A percentile compares a stretch with the other conserved stretches of the same genome.
Conservation (phyloP, 768 basidiomycete genomes). For the Trametes maxima region DNA sequence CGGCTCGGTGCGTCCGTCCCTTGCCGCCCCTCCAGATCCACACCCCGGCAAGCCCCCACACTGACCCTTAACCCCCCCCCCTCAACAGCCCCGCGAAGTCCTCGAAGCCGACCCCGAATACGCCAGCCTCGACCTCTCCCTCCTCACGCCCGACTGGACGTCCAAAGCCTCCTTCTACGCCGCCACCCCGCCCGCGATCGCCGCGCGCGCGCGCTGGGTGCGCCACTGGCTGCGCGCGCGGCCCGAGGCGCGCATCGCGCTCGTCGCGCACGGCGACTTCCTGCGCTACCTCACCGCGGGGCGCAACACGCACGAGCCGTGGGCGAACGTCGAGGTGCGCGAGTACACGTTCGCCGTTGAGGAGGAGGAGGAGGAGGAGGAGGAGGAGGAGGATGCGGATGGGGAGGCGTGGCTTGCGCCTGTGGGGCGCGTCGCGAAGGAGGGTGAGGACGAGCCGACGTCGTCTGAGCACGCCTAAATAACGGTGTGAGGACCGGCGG, state of each 20-base stretch:
- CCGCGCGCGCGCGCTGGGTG: conserved; percentile 31
- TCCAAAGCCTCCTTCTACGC: conserved; percentile 32
- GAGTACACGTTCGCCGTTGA: conserved; percentile 30
- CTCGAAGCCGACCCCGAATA: conserved; percentile 34
- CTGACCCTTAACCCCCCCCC: background rate
- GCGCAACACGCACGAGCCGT: conserved; percentile 26
- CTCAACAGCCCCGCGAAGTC: conserved; percentile 26
- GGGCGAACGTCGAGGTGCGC: conserved; percentile 34
- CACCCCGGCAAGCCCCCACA: background rate
- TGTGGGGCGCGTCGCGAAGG: conserved; percentile 24
- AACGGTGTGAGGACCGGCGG: background rate
- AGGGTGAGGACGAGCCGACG: conserved; percentile 30
- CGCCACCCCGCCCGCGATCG: conserved; percentile 17
- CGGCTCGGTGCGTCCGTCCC: conserved; percentile 28
- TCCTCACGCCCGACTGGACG: conserved; percentile 33
- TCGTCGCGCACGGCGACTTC: conserved; percentile 32
- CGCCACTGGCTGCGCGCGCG: conserved; percentile 32
- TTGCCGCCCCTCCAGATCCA: background rate
- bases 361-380: conserved; percentile 26
- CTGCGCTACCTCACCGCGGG: conserved; percentile 32
- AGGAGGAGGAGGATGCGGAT: conserved; percentile 24
- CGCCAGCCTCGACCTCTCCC: conserved; percentile 32
- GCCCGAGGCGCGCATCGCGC: conserved; percentile 31
- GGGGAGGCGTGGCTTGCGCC: conserved; percentile 30
- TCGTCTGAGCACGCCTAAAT: conserved; percentile 24